These are phyloP conservation scores for Luvunga scandens DNA, from an alignment of 345 rosid species.

Conservation along the genomic window DNA sequence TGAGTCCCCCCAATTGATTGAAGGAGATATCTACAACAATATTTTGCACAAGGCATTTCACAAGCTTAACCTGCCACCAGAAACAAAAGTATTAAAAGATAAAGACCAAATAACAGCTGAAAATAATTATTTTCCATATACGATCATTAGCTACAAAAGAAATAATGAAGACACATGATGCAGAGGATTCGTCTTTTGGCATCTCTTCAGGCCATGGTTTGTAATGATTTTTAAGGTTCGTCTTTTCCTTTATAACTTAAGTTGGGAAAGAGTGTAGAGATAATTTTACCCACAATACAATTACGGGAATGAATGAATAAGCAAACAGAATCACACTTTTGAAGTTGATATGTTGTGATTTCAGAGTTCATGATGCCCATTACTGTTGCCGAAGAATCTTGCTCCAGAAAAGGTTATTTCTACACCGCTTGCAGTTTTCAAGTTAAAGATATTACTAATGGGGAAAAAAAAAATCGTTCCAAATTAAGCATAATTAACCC, in stretches of 20 bases:
- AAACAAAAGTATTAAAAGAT: background rate
- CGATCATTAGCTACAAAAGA: background rate
- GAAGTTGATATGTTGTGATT: background rate
- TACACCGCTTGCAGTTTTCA: background rate
- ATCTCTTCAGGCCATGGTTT: too few relatives aligned
- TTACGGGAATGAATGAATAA: background rate
- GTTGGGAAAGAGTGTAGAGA: background rate
- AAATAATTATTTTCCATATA: background rate
- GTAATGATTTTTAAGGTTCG: too few relatives aligned
- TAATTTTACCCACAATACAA: background rate
- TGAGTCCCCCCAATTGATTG: constrained; percentile 43
- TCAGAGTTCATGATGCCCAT: background rate
- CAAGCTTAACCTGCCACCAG: constrained; percentile 43
- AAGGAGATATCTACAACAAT: constrained; percentile 45
- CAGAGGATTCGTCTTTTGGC: too few relatives aligned
- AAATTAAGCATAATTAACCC: background rate
- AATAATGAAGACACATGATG: background rate
- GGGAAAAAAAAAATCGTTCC: background rate
- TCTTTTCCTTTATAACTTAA: too few relatives aligned
- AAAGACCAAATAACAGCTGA: background rate
- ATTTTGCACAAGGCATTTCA: constrained; percentile 40
- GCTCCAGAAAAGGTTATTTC: background rate
- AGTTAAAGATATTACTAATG: background rate
- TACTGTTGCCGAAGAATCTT: background rate
- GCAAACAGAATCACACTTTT: background rate